Percentiles rank a stretch among this genome's conserved stretches.
Evolutionary conservation across 345 rosid species (phyloP).

Genomic region (Linum lewisii): DNA sequence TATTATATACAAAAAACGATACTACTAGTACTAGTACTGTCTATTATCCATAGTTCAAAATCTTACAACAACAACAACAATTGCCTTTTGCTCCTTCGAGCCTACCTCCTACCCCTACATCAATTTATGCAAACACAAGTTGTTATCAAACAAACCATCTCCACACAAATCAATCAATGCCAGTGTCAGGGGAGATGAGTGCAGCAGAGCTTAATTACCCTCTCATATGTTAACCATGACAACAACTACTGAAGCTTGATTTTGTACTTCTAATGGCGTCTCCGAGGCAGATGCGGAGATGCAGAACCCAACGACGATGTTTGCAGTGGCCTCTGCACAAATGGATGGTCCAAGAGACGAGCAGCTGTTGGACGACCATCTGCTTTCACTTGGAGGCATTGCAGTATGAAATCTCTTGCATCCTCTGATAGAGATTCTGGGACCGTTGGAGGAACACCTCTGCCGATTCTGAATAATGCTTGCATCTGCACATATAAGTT

Average conservation of each 20-base stretch:
- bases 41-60: no score
- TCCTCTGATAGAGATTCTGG: conserved; percentile 51
- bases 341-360: conserved; percentile 60
- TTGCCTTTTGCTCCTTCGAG: no score
- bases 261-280: conserved; percentile 19
- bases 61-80: no score
- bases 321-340: conserved; percentile 44
- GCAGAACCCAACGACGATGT: conserved; percentile 37
- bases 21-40: no score
- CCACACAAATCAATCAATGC: no score
- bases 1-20: no score
- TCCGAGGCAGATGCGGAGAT: conserved; percentile 31
- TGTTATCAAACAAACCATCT: no score
- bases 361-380: conserved; percentile 62
- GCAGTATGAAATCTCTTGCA: conserved; percentile 53
- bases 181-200: no score
- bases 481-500: conserved; percentile 35
- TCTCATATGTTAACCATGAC: no score
- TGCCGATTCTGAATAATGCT: conserved; percentile 58
- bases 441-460: conserved; percentile 52
- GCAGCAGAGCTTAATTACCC: no score
- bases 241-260: neutral
- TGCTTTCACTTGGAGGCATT: conserved; percentile 59
- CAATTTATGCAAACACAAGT: no score
- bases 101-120: no score